Percentiles rank a stretch among this genome's conserved stretches.
These are phyloP conservation scores for Suillus sp. DNA, from an alignment of 768 basidiomycete genomes.

Conservation along the genomic window DNA sequence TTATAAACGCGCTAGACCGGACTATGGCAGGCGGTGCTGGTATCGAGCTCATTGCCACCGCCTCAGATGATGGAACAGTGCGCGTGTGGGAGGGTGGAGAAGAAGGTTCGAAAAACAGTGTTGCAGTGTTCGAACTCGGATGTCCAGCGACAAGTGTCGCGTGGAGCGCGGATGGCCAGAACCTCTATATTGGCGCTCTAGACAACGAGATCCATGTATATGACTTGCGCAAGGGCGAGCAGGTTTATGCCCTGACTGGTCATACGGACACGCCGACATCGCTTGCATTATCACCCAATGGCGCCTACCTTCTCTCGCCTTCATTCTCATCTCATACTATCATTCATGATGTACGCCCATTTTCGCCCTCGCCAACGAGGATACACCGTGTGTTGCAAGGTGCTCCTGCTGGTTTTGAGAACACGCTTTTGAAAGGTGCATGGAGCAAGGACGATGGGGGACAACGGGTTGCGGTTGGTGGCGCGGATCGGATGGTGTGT, in stretches of 20 bases:
- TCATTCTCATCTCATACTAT: constrained; percentile 88
- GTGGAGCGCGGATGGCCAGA: constrained; percentile 90
- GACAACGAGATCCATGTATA: constrained; percentile 97
- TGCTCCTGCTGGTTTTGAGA: constrained; percentile 94
- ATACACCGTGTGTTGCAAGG: constrained; percentile 80
- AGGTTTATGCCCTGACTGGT: constrained; percentile 79
- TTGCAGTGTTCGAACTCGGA: constrained; percentile 81
- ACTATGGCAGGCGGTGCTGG: constrained; percentile 85
- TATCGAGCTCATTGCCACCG: constrained; percentile 82
- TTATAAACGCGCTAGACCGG: constrained; percentile 88
- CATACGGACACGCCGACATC: constrained; percentile 95
- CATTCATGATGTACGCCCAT: constrained; percentile 93
- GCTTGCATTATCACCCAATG: constrained; percentile 88
- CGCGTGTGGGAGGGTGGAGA: constrained; percentile 90
- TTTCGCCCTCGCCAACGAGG: constrained; percentile 81
- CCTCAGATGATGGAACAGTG: constrained; percentile 90
- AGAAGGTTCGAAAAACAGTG: constrained; percentile 68
- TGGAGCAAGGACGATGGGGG: constrained; percentile 92
- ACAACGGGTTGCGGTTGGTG: constrained; percentile 81
- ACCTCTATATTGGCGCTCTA: constrained; percentile 86
- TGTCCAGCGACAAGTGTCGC: constrained; percentile 91
- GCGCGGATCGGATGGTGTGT: constrained; percentile 84
- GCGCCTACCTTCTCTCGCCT: constrained; percentile 85
- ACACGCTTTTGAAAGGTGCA: constrained; percentile 75
- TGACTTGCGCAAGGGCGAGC: constrained; percentile 83